phyloP scores from a whole-genome alignment of 257 asterid species.

The Fraxinus excelsior region DNA sequence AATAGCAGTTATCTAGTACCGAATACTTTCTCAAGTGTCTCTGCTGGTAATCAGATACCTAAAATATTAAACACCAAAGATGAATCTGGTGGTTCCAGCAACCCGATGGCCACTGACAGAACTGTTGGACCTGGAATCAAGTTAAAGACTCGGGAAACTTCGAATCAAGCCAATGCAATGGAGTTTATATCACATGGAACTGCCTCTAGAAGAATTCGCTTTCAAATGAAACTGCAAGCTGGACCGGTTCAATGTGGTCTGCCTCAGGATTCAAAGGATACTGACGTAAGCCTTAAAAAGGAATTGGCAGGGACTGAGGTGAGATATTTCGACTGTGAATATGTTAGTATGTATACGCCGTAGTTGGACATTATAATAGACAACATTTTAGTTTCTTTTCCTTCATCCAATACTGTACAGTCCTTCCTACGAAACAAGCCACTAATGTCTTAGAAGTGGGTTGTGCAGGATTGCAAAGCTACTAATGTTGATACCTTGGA shows the following conservation, averaged over 20 bases:
- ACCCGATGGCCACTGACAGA: slow-evolving; percentile 26
- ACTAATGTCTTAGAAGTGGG: slow-evolving; percentile 1
- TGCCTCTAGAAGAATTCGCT: slow-evolving; percentile 71
- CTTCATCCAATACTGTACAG: background rate
- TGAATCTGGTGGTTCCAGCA: slow-evolving; percentile 21
- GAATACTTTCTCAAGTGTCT: slow-evolving; percentile 24
- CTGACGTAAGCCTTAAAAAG: slow-evolving; percentile 24
- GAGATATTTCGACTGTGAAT: slow-evolving; percentile 22
- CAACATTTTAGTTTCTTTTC: background rate
- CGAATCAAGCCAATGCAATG: slow-evolving; percentile 21
- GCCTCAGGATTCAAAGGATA: slow-evolving; percentile 31
- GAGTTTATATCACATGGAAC: slow-evolving; percentile 47
- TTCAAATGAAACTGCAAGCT: slow-evolving; percentile 48
- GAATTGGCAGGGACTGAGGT: slow-evolving; percentile 45
- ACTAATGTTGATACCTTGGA: slow-evolving; percentile 11
- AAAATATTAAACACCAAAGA: slow-evolving; percentile 13
- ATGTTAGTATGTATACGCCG: background rate
- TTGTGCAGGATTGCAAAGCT: slow-evolving; percentile 55
- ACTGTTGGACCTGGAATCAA: slow-evolving; percentile 69
- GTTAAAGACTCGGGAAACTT: slow-evolving; percentile 44
- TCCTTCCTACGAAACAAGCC: background rate
- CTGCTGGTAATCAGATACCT: slow-evolving; percentile 33
- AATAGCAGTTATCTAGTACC: slow-evolving; percentile 20
- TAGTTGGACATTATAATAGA: background rate
- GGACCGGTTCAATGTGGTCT: slow-evolving; percentile 52